Base-by-base conservation (phyloP, 495 filamentous ascomycete species). In the Entonaema liquescens region DNA sequence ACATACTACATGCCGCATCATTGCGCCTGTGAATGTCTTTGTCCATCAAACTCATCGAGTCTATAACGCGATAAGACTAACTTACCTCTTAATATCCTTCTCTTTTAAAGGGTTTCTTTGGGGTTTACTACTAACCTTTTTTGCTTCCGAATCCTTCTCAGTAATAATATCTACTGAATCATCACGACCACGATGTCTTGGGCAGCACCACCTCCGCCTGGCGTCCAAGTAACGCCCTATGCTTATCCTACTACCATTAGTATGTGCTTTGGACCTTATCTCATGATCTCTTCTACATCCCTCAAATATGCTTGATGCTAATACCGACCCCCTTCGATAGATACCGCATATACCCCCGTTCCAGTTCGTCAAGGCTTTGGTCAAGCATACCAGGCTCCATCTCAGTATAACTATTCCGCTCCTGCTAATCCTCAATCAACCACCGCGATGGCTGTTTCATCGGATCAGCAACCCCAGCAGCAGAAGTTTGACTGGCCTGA, bases 401-500 rank as follows among this genome's bases (percentile, higher is more conserved):
- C 68, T 61, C 72, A 77, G 59, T 78, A 75, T 71, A 19, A 61
- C 33, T 75, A 78, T 63, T 60, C 57, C 57, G 33, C 67, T 61
- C 60, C 72, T 73, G 59, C 76, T 76, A 76, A 73, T 74, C 60
- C 80, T 59, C 60, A 74, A 70, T 53, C 72, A 63, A 49, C 74
- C 50, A 77, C 60, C 25, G 35, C 60, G 21, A 74, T 70, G 70
- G 31, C 68, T 33, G 28, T 67, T 60, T 29, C 71, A 2, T 54
- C 71, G 35, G 68, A 75, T 33, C 67, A 76, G 65, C 77, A 80
- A 44, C 59, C 76, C 8, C 76, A 80, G 35, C 82, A 83, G 73
- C 83, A 82, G 76, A 92, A 90, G 78, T 87, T 91, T 73, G 86
- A 90, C 72, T 97, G 91, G 88, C 89, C 93, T 8, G 82, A 88